Evolutionary conservation across 192 early-diverging fungal species (phyloP).

Genomic region (Coemansia sp.): DNA sequence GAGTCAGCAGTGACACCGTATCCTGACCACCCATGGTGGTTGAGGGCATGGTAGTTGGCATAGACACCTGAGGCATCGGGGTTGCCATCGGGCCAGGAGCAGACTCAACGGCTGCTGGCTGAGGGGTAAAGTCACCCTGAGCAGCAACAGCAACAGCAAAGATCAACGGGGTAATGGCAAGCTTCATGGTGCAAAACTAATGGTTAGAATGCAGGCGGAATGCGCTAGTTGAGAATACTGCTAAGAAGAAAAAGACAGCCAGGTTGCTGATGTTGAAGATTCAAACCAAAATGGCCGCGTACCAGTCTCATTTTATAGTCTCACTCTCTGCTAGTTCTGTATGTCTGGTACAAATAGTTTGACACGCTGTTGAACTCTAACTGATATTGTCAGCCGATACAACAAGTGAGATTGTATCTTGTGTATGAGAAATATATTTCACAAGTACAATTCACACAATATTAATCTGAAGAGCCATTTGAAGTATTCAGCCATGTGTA

Average conservation of each 20-base stretch:
- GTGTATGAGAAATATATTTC: too few species aligned
- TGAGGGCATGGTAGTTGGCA: not conserved
- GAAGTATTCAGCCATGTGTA: too few species aligned
- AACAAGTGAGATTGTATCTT: too few species aligned
- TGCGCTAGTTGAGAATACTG: not conserved
- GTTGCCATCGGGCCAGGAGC: not conserved
- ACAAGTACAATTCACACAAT: too few species aligned
- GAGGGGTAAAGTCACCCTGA: not conserved
- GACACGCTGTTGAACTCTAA: not conserved
- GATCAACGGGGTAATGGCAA: not conserved
- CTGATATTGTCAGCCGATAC: not conserved
- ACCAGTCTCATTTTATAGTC: not conserved
- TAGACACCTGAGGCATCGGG: not conserved
- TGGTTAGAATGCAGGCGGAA: not conserved
- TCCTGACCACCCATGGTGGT: not conserved
- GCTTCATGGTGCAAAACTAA: not conserved
- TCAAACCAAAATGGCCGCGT: not conserved
- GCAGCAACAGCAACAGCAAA: not conserved
- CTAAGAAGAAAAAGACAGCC: not conserved
- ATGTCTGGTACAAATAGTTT: not conserved
- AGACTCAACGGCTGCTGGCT: not conserved
- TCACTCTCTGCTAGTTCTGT: not conserved
- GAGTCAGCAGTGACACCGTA: not conserved
- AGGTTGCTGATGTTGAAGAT: not conserved
- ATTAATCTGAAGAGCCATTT: too few species aligned